These are phyloP conservation scores for Solidago caesia DNA, from an alignment of 129 eudicot species.

Conservation along the genomic window DNA sequence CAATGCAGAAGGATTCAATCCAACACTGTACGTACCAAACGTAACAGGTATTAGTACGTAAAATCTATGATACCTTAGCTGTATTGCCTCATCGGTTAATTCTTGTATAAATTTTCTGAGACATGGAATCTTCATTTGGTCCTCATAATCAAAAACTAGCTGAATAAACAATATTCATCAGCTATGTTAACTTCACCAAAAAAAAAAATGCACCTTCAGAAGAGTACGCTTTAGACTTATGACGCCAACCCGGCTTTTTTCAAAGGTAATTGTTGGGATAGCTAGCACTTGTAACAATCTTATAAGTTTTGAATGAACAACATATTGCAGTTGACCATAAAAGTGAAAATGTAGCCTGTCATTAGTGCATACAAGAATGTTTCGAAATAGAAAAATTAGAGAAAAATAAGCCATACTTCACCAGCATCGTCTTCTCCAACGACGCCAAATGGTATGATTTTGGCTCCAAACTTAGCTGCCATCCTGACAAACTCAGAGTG, in stretches of 20 bases:
- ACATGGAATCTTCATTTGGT: conserved; percentile 77
- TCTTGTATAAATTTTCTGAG: conserved; percentile 48
- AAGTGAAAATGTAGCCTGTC: too few species aligned
- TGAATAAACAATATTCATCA: conserved; percentile 28
- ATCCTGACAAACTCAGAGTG: conserved; percentile 86
- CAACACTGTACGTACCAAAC: neutral
- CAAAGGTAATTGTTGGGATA: too few species aligned
- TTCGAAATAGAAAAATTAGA: neutral
- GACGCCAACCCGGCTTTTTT: too few species aligned
- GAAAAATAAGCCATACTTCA: conserved; percentile 45
- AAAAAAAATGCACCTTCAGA: neutral
- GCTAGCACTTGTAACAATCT: too few species aligned
- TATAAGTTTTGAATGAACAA: too few species aligned
- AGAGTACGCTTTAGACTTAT: neutral
- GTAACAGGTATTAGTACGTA: neutral
- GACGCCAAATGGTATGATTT: conserved; percentile 79
- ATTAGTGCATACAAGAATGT: too few species aligned
- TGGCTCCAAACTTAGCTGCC: conserved; percentile 97
- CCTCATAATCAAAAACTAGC: conserved; percentile 74
- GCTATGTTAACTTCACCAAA: neutral
- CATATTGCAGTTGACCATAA: too few species aligned
- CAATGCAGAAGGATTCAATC: neutral
- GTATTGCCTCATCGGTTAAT: conserved; percentile 48
- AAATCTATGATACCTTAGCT: conserved; percentile 46
- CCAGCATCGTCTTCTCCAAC: conserved; percentile 94